Evolutionary conservation across 805 yeast species (phyloP), one percentile per base, ranked within the genome.

Genomic region (Starmera pachycereana): DNA sequence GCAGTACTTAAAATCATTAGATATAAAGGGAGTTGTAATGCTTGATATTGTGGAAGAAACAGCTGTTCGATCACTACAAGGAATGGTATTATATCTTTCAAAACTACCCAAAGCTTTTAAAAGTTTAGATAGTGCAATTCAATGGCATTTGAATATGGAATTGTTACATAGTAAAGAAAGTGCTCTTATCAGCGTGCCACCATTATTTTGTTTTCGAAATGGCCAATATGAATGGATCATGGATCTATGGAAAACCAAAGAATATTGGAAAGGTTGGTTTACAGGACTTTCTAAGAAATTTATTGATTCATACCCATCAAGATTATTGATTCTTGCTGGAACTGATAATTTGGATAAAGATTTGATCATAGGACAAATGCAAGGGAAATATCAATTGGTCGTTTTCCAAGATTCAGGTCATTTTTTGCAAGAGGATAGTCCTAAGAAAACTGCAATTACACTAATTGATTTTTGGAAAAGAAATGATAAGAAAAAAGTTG

Each of bases 361-460:
- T 32, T 66, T 92, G 37, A 87, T 89, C 59, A 78, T 92, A 38
- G 99, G 97, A 1, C 98, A 94, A 60, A 92, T 92, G 98, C 97
- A 89, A 61, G 99, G 99, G 2, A 81, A 78, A 56, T 92, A 82
- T 58, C 99, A 94, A 61, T 69, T 92, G 33, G 78, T 85, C 12
- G 92, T 88, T 5, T 81, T 87, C 56, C 76, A 71, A 45, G 81
- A 79, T 40, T 68, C 88, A 3, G 97, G 97, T 2, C 99, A 92
- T 61, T 92, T 89, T 50, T 65, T 94, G n/a, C 98, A 92, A 37
- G 98, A 92, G 56, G 99, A 92, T 57, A 69, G 73, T 7, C 92
- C 97, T 0, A 60, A 54, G 4, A 81, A 81, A 50, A 69, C 84
- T 0, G 81, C 89, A 0, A 42, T 72, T 0, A 72, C 81, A 8